phyloP scores from a whole-genome alignment of 768 basidiomycete species.

The Kwoniella heveanensis region DNA sequence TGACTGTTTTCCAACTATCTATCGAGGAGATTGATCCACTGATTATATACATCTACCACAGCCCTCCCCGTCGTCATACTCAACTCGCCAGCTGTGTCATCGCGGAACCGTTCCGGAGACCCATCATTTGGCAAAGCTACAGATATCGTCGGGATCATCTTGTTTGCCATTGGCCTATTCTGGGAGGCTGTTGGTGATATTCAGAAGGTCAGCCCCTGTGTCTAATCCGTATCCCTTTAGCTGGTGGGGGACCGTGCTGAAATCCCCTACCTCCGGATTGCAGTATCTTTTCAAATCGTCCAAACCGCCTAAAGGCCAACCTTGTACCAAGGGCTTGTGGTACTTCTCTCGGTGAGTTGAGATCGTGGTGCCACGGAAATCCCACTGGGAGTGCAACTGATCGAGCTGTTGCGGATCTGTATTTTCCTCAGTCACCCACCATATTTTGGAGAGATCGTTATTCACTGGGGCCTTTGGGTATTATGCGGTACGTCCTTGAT shows the following conservation, averaged over 20 bases:
- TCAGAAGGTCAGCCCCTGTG: conserved; percentile 61
- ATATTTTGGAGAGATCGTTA: conserved; percentile 69
- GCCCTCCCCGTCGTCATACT: conserved; percentile 67
- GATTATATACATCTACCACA: conserved; percentile 15
- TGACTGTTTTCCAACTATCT: neutral
- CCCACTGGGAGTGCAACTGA: no score
- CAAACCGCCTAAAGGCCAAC: conserved; percentile 61
- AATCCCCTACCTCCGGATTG: no score
- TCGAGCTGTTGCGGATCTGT: no score
- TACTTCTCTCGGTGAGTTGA: conserved; percentile 35
- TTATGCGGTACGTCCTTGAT: conserved; percentile 41
- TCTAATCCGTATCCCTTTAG: neutral
- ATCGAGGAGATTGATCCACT: no score
- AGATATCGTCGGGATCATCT: conserved; percentile 67
- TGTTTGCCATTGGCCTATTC: conserved; percentile 66
- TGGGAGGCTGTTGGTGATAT: conserved; percentile 65
- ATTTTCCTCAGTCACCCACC: conserved; percentile 65
- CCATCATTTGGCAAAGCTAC: conserved; percentile 64
- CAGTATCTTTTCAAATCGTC: conserved; percentile 63
- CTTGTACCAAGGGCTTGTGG: conserved; percentile 58
- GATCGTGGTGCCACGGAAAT: no score
- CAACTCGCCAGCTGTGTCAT: conserved; percentile 69
- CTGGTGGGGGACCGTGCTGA: no score
- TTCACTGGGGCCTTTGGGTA: conserved; percentile 43
- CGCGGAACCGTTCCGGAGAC: conserved; percentile 57